phyloP scores from a whole-genome alignment of 2,329 filamentous ascomycete species.

The Helotiales sp. region DNA sequence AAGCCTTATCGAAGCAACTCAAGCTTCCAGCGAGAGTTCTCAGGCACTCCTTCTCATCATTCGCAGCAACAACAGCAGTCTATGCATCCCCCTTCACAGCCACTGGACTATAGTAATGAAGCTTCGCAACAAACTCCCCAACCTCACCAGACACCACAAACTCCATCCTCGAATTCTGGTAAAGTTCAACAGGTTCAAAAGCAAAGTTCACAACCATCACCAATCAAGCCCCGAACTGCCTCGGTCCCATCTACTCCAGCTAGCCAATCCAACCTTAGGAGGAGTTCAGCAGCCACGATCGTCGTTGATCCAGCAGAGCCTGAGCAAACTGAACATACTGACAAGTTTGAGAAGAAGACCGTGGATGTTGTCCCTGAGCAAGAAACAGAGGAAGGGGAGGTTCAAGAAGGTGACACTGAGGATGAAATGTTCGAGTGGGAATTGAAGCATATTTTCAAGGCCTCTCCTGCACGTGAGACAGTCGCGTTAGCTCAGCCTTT shows the following conservation, averaged over 20 bases:
- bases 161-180: constrained; percentile 12
- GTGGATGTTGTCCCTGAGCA: background rate
- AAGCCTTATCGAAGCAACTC: constrained; percentile 15
- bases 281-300: background rate
- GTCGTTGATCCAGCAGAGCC: background rate
- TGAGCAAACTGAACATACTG: constrained; percentile 11
- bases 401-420: constrained; percentile 22
- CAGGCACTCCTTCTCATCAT: constrained; percentile 15
- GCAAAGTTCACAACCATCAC: constrained; percentile 2
- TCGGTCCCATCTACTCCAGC: constrained; percentile 20
- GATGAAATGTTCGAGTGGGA: constrained; percentile 42
- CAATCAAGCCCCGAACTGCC: background rate
- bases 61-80: constrained; percentile 8
- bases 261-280: constrained; percentile 1
- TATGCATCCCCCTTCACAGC: constrained; percentile 7
- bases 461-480: constrained; percentile 38
- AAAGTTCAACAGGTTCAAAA: constrained; percentile 14
- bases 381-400: constrained; percentile 13
- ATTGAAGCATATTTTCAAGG: constrained; percentile 41
- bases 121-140: constrained; percentile 13
- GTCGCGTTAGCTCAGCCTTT: constrained; percentile 50
- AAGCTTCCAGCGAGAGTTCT: constrained; percentile 14
- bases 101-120: constrained; percentile 13
- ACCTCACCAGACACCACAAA: constrained; percentile 9
- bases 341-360: background rate